A percentile compares a stretch with the other conserved stretches of the same genome.
Evolutionary conservation across 75 land plant genomes (phyloP).

Genomic region (Selaginella tamariscina): DNA sequence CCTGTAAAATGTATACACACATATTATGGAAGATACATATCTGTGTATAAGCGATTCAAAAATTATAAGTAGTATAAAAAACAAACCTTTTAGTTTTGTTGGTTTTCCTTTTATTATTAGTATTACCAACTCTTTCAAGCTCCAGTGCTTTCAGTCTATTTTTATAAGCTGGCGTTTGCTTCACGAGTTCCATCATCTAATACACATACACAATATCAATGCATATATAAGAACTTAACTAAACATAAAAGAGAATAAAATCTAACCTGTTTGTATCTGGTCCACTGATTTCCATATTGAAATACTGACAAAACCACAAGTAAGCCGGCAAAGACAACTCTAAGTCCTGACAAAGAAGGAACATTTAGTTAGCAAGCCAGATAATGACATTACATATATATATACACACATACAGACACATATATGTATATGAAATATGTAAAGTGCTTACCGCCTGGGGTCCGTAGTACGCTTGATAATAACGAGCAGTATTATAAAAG

Average conservation of each 20-base stretch:
- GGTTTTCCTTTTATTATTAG: slow-evolving; percentile 57
- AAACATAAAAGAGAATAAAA: neutral
- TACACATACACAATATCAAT: slow-evolving; percentile 11
- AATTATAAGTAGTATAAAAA: neutral
- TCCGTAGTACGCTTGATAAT: slow-evolving; percentile 94
- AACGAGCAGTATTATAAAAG: slow-evolving; percentile 88
- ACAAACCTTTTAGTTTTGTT: slow-evolving; percentile 51
- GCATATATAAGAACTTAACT: no score
- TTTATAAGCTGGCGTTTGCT: slow-evolving; percentile 93
- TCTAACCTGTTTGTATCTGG: slow-evolving; percentile 69
- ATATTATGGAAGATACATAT: no score
- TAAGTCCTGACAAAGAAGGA: slow-evolving; percentile 49
- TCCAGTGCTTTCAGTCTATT: slow-evolving; percentile 78
- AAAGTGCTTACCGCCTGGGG: slow-evolving; percentile 66
- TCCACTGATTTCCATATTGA: slow-evolving; percentile 81
- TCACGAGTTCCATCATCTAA: slow-evolving; percentile 83
- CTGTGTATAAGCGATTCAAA: neutral
- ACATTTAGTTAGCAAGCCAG: neutral
- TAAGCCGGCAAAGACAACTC: slow-evolving; percentile 75
- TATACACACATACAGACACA: no score
- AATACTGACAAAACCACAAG: slow-evolving; percentile 72
- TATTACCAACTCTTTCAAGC: slow-evolving; percentile 62
- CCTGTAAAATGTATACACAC: slow-evolving; percentile 24
- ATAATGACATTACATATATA: no score
- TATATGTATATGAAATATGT: neutral